These are phyloP conservation scores for Calonectria pseudoreteaudii DNA, from an alignment of 2,329 filamentous ascomycete genomes.

Conservation along the genomic window DNA sequence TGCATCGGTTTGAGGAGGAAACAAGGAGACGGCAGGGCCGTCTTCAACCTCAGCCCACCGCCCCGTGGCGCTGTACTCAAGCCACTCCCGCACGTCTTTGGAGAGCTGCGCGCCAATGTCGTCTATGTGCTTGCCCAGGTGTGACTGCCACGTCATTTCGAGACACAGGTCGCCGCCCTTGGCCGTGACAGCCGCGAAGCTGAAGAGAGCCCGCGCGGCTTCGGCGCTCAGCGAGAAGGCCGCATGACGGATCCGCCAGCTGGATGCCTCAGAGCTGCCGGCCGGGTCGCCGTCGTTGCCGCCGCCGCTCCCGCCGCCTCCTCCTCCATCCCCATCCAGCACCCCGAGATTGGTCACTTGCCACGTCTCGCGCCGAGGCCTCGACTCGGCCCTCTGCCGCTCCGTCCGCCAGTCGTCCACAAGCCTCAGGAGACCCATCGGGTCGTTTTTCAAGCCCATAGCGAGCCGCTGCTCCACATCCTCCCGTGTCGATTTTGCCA, in stretches of 20 bases:
- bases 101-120: neutral
- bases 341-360: neutral
- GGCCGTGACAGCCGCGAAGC: neutral
- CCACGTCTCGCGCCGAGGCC: neutral
- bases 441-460: neutral
- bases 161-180: neutral
- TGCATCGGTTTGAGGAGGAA: neutral
- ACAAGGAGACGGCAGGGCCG: neutral
- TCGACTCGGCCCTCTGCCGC: neutral
- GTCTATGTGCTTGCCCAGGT: neutral
- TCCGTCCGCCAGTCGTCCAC: neutral
- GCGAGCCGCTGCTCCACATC: neutral
- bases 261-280: neutral
- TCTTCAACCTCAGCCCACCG: neutral
- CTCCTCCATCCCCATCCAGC: no score
- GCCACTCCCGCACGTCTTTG: neutral
- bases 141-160: neutral
- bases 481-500: neutral
- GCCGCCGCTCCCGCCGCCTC: no score
- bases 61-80: neutral
- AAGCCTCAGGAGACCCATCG: neutral
- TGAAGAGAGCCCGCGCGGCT: neutral
- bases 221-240: neutral
- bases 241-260: neutral
- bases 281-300: neutral